A percentile compares a stretch with the other conserved stretches of the same genome.
Conservation (phyloP, 371 early-diverging fungal genomes). For the Syncephalastrum contaminatum region DNA sequence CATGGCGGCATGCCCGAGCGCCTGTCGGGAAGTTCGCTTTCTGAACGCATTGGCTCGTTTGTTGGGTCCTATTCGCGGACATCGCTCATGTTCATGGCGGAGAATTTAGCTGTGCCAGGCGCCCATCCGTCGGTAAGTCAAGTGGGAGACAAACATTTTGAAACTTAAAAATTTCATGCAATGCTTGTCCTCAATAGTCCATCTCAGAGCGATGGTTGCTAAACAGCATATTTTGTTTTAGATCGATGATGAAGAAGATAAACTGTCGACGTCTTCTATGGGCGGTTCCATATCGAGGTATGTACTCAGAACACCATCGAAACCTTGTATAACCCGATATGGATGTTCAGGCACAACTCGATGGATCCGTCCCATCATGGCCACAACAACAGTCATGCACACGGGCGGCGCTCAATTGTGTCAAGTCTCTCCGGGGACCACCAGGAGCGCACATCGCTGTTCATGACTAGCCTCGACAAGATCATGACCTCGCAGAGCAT, state of each 20-base stretch:
- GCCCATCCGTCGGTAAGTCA: conserved; percentile 11
- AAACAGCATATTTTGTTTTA: neutral
- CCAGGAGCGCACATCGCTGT: conserved; percentile 25
- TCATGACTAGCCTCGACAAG: conserved; percentile 28
- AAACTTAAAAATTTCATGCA: too few species aligned
- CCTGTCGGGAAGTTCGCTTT: conserved; percentile 13
- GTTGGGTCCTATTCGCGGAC: conserved; percentile 53
- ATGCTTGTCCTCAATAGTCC: too few species aligned
- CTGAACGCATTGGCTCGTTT: conserved; percentile 35
- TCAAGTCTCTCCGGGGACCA: conserved; percentile 1
- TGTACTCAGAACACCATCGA: too few species aligned
- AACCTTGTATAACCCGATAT: too few species aligned
- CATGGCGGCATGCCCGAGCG: conserved; percentile 6
- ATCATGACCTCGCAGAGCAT: conserved; percentile 27
- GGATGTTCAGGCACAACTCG: too few species aligned
- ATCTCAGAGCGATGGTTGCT: neutral
- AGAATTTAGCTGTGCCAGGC: conserved; percentile 38
- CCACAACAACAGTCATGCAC: too few species aligned
- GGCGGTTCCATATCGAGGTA: conserved; percentile 19
- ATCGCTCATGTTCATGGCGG: conserved; percentile 51
- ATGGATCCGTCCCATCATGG: too few species aligned
- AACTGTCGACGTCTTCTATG: conserved; percentile 22
- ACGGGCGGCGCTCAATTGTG: too few species aligned
- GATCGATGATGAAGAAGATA: conserved; percentile 37
- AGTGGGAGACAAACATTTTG: neutral